Base-by-base conservation (phyloP, 2,329 filamentous ascomycete genomes). In the Fusarium equiseti region DNA sequence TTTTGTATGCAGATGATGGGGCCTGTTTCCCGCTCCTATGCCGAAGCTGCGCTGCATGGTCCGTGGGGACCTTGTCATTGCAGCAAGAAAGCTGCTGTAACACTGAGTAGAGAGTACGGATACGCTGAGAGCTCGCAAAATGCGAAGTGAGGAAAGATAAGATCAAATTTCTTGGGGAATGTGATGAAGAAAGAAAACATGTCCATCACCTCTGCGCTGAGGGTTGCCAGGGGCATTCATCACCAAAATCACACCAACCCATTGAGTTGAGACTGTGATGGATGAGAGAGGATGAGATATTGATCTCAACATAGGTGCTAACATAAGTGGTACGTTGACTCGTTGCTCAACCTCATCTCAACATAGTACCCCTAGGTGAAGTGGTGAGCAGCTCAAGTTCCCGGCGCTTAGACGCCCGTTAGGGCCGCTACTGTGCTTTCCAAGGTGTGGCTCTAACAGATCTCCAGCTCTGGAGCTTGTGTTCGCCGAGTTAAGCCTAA, bases 391-490 rank as follows among this genome's bases (percentile, higher is more conserved):
- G 69, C 69, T 74, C 72, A 56, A 72, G 70, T 68, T 74, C 70
- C 71, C 72, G 72, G 75, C 75, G 75, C 75, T 74, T 77, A 77
- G 64, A 59, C 60, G 68, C 63, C 69, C 67, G 67, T 57, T 56
- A 71, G 35, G 58, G 67, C 64, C 72, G 66, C 77, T 78, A 78
- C 76, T 77, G 77, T 78, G 77, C 75, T 77, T 75, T 73, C 72
- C 60, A 54, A 66, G 70, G 72, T 66, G 62, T 66, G 65, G 26
- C 59, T 53, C 52, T 66, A 69, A 68, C n/a, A 22, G 58, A 67
- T 57, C 61, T 56, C 55, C 43, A 54, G 43, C 43, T 66, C 42
- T 61, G 20, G 44, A 66, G 63, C 64, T 63, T 66, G 62, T 51
- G 66, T 54, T 60, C 42, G 44, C 40, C 53, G 40, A 60, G 61